Base-by-base conservation (phyloP, 2,329 filamentous ascomycete species). In the Pseudogymnoascus sp. region DNA sequence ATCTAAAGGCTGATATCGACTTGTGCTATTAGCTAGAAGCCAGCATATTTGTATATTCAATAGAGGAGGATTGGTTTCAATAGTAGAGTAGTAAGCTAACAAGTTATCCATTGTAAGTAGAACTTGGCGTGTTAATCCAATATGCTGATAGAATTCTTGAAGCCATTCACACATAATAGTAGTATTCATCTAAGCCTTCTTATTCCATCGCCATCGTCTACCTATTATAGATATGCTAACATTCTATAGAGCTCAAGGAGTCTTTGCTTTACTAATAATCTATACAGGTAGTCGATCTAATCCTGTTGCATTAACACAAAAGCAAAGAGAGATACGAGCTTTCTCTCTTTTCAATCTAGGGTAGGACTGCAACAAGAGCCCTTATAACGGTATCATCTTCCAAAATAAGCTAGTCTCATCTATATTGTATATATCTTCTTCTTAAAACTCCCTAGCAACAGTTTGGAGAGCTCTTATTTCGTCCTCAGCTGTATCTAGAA, bases 311-410 rank as follows among this genome's bases (percentile, higher is more conserved):
- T 63, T 63, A 19, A 46, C 38, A 61, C 33, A 60, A 22, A 63
- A 41, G n/a, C 14, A 26, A 24, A 63, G 19, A 26, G 46, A 40
- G 33, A 61, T 60, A 14, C 31, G 53, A 40, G 56, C 11, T 41
- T 61, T 63, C 24, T 43, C 56, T 37, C 41, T 63, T 19, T 60
- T 63, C 46, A 61, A 16, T 28, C 62, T 63, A 19, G 64, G 61
- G 8, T 37, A 24, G 6, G 59, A 43, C 19, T 61, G 14, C 12
- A 62, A 53, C 11, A 60, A 26, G 10, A 66, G 61, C 28, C 61
- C 62, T 19, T 43, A 38, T 35, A 16, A 66, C 46, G 67, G 69
- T 12, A 65, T 38, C 40, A 62, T 62, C 14, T 65, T 64, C 69
- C 67, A 71, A 43, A 65, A 67, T 11, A 71, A 63, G 1, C 68